phyloP scores from a whole-genome alignment of 768 basidiomycete species.

The Mycena kentingensis region DNA sequence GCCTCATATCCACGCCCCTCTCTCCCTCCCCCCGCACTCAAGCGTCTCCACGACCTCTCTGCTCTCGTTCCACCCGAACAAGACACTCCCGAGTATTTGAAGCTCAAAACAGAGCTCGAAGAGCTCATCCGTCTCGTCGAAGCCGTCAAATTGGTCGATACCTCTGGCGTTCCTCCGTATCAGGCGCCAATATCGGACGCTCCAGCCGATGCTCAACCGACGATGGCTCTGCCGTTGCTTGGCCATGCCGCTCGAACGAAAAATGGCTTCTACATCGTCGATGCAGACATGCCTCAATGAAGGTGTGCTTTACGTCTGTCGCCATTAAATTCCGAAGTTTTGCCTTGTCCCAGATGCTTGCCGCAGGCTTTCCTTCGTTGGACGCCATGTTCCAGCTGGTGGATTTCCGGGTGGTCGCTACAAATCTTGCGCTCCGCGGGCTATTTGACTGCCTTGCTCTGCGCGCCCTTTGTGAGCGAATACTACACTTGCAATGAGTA shows the following conservation, averaged over 20 bases:
- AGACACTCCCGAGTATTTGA: constrained; percentile 52
- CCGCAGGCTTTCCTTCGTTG: too few species aligned
- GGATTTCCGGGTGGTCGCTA: too few species aligned
- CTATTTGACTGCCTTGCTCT: too few species aligned
- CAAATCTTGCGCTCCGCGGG: too few species aligned
- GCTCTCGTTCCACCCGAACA: constrained; percentile 69
- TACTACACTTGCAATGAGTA: too few species aligned
- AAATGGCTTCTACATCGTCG: constrained; percentile 65
- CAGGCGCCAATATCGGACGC: constrained; percentile 41
- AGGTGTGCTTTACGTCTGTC: not conserved
- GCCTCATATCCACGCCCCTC: constrained; percentile 75
- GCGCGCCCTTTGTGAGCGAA: too few species aligned
- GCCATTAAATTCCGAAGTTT: not conserved
- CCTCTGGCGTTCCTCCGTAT: constrained; percentile 34
- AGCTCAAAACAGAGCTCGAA: constrained; percentile 61
- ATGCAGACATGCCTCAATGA: constrained; percentile 42
- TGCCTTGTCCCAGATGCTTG: not conserved
- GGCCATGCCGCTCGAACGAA: constrained; percentile 50
- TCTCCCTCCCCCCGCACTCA: constrained; percentile 57
- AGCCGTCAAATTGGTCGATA: constrained; percentile 69
- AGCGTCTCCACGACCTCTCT: constrained; percentile 68
- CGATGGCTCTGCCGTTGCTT: constrained; percentile 51
- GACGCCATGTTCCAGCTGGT: too few species aligned
- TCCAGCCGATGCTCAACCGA: constrained; percentile 27
- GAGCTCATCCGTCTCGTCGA: constrained; percentile 78